Base-by-base conservation (phyloP, 2,329 filamentous ascomycete species). In the Stromatinia cepivora region DNA sequence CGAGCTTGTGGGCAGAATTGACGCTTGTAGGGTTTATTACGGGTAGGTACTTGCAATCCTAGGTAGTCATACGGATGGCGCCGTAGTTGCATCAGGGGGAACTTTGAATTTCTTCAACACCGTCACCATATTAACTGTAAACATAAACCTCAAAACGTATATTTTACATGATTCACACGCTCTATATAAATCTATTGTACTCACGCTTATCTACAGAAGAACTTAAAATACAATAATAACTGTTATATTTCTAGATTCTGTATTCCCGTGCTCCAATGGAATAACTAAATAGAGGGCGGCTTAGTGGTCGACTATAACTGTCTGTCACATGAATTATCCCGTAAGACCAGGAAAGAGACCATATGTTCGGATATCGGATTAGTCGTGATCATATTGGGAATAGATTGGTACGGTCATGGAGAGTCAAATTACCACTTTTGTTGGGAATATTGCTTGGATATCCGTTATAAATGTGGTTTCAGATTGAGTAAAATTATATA, bases 21-120 rank as follows among this genome's bases (percentile, higher is more conserved):
- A 52, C 46, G 46, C 46, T 52, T 63, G 61, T 63, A 63, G 46
- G 61, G 46, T 7, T 52, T 28, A 28, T 20, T 28, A 52, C 28
- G 31, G 61, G 15, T 15, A 52, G 31, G 31, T 22, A 52, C 46
- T 20, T 52, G 8, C 31, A 1, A 63, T 50, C 22, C 42, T 34
- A 45, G 36, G 9, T 20, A 15, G 45, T 39, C 13, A 36, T 52
- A 36, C 45, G 59, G 59, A 63, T 63, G 59, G 59, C 45, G 59
- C 45, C 59, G 59, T 36, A 25, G 20, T 50, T 62, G 28, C 28
- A 62, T 63, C 46, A 52, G 59, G 59, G 46, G 59, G 31, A 39
- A 39, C 9, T 34, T 50, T 13, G 46, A 42, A 58, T 11, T 42
- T 39, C 5, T 10, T 22, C 20, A 57, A 9, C 3, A n/a, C 22